Conservation (phyloP, 2,329 filamentous ascomycete genomes). For the Verticillium tricorpus region DNA sequence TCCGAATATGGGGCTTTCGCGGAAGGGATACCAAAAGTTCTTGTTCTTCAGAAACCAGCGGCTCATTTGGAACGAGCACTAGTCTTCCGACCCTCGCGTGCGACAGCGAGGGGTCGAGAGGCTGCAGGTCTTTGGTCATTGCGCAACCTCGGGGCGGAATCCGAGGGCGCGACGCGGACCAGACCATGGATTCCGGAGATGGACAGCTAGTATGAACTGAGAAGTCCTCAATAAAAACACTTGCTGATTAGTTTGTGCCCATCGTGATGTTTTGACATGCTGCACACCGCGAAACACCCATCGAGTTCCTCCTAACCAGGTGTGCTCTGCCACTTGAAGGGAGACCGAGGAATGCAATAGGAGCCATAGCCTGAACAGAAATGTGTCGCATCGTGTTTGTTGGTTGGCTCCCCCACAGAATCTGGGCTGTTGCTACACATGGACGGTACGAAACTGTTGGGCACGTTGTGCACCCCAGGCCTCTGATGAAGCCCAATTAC, state of each 20-base stretch:
- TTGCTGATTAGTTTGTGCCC: conserved; percentile 11
- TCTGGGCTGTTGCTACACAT: no score
- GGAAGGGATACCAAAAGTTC: conserved; percentile 20
- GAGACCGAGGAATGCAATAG: no score
- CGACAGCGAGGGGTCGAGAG: conserved; percentile 19
- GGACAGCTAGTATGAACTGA: conserved; percentile 34
- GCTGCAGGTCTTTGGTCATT: conserved; percentile 25
- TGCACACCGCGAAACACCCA: no score
- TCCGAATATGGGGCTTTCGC: conserved; percentile 25
- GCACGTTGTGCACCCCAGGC: no score
- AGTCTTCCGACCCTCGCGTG: conserved; percentile 12
- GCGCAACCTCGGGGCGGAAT: background rate
- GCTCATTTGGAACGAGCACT: conserved; percentile 10
- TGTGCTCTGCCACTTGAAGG: no score
- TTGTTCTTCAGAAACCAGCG: conserved; percentile 20
- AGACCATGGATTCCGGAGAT: conserved; percentile 22
- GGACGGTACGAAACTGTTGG: no score
- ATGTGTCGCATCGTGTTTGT: no score
- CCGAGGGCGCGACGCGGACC: conserved; percentile 8
- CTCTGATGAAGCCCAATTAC: no score
- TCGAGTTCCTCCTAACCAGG: no score
- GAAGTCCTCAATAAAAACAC: conserved; percentile 35
- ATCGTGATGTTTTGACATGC: background rate
- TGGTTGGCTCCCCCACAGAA: no score
- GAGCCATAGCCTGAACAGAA: no score